A percentile compares a stretch with the other conserved stretches of the same genome.
Evolutionary conservation across 257 asterid genomes (phyloP).

Genomic region (Penstemon newberryi): DNA sequence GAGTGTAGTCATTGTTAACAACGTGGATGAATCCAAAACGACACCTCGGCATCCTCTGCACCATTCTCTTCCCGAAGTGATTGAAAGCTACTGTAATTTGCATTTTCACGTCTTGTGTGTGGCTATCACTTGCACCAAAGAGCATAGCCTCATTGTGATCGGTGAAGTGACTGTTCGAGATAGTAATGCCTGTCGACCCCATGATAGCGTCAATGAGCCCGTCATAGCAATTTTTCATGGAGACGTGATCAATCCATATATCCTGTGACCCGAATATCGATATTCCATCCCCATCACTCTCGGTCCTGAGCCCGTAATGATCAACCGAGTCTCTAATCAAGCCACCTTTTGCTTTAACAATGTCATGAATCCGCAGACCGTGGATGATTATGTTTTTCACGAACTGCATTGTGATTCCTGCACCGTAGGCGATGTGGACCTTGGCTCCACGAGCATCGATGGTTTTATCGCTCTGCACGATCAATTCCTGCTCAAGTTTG

Average conservation of each 20-base stretch:
- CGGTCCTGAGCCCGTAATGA: constrained; percentile 31
- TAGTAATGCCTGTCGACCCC: constrained; percentile 43
- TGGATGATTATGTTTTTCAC: constrained; percentile 47
- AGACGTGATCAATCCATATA: constrained; percentile 47
- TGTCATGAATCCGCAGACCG: constrained; percentile 34
- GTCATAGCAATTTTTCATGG: constrained; percentile 33
- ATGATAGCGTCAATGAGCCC: constrained; percentile 44
- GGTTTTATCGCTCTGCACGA: constrained; percentile 43
- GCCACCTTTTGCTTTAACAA: constrained; percentile 31
- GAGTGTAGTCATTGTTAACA: constrained; percentile 46
- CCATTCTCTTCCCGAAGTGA: constrained; percentile 51
- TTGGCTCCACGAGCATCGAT: constrained; percentile 45
- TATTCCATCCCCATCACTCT: constrained; percentile 48
- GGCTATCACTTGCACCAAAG: constrained; percentile 32
- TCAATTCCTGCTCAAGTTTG: constrained; percentile 38
- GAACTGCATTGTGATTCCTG: constrained; percentile 41
- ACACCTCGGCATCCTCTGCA: constrained; percentile 52
- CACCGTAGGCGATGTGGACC: constrained; percentile 39
- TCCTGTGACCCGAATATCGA: constrained; percentile 37
- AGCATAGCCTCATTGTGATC: constrained; percentile 44
- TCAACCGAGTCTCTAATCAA: constrained; percentile 36
- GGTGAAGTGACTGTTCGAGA: constrained; percentile 46
- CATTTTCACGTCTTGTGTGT: constrained; percentile 36
- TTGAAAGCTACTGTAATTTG: constrained; percentile 57
- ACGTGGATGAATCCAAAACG: constrained; percentile 37